Evolutionary conservation across 1,139 yeast genomes (phyloP).

Genomic region (Diutina siamensis): DNA sequence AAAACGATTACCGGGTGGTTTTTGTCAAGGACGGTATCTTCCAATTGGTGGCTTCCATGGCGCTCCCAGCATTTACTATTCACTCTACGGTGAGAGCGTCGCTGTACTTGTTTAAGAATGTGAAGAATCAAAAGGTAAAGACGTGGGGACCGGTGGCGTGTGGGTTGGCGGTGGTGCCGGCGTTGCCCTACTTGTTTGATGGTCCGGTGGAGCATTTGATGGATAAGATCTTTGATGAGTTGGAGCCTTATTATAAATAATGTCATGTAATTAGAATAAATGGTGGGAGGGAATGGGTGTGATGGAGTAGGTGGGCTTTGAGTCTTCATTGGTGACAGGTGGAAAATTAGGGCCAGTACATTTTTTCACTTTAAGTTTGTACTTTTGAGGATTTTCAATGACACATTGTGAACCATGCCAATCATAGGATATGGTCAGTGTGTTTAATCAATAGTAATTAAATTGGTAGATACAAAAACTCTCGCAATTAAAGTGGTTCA

Average conservation of each 20-base stretch:
- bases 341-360: too few relatives aligned
- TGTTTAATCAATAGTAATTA: too few relatives aligned
- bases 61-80: conserved; percentile 76
- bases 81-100: conserved; percentile 70
- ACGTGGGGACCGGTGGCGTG: conserved; percentile 69
- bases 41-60: conserved; percentile 80
- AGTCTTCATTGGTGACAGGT: too few relatives aligned
- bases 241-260: neutral
- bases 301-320: too few relatives aligned
- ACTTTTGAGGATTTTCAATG: too few relatives aligned
- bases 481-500: too few relatives aligned
- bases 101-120: conserved; percentile 42
- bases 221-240: conserved; percentile 49
- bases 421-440: too few relatives aligned
- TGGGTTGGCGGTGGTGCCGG: conserved; percentile 70
- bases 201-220: conserved; percentile 70
- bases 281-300: too few relatives aligned
- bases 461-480: too few relatives aligned
- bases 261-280: too few relatives aligned
- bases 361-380: too few relatives aligned
- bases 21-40: conserved; percentile 64
- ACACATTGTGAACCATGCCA: too few relatives aligned
- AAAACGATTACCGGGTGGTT: conserved; percentile 49
- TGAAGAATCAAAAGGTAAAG: conserved; percentile 25
- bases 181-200: conserved; percentile 68